Evolutionary conservation across 1,139 yeast genomes (phyloP).

Genomic region (Geotrichum restrictum): DNA sequence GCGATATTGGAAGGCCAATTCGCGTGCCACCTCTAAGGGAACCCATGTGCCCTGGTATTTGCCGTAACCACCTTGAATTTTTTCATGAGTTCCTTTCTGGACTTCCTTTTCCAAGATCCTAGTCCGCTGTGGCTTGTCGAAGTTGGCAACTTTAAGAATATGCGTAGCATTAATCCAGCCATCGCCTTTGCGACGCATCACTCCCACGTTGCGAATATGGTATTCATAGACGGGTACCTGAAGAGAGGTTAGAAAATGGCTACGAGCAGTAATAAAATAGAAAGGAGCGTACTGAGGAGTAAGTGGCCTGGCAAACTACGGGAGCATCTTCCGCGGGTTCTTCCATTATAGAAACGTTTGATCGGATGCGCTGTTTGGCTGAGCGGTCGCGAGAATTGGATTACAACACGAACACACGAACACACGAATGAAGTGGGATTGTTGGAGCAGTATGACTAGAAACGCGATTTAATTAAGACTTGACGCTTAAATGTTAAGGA

Average conservation of each 20-base stretch:
- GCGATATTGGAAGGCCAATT: constrained; percentile 63
- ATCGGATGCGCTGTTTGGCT: no score
- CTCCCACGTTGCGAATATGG: constrained; percentile 73
- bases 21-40: constrained; percentile 58
- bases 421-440: no score
- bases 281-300: constrained; percentile 17
- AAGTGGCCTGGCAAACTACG: constrained; percentile 20
- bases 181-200: constrained; percentile 86
- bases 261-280: not conserved
- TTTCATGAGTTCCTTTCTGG: constrained; percentile 83
- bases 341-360: no score
- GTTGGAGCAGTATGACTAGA: no score
- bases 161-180: constrained; percentile 99
- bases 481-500: no score
- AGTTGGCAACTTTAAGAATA: constrained; percentile 86
- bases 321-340: constrained; percentile 2
- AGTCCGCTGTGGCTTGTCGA: constrained; percentile 91
- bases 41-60: constrained; percentile 98
- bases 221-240: constrained; percentile 84
- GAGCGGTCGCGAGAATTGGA: no score
- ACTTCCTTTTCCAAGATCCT: constrained; percentile 89
- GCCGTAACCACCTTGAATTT: constrained; percentile 96
- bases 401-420: no score
- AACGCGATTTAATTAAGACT: no score
- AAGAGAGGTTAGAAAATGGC: not conserved